A percentile compares a stretch with the other conserved stretches of the same genome.
Evolutionary conservation across 164 flowering plant genomes (phyloP).

Genomic region (Tetrastigma voinierianum): DNA sequence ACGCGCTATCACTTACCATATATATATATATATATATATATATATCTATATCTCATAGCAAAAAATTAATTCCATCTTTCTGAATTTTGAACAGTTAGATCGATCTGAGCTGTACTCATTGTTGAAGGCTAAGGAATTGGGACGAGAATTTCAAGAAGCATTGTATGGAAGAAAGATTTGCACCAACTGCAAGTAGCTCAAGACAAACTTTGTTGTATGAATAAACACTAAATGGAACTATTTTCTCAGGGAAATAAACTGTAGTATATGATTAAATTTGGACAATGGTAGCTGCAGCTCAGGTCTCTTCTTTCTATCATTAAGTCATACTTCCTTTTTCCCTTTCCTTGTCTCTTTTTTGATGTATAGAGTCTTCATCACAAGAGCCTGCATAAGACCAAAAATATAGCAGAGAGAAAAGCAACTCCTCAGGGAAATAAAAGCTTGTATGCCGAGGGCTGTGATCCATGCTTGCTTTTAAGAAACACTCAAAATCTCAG

Average conservation of each 20-base stretch:
- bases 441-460: neutral
- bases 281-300: too few species aligned
- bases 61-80: too few species aligned
- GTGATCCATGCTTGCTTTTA: too few species aligned
- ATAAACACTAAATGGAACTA: neutral
- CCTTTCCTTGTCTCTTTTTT: neutral
- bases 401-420: conserved; percentile 9
- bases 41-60: too few species aligned
- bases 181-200: neutral
- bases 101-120: too few species aligned
- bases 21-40: too few species aligned
- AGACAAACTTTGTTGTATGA: neutral
- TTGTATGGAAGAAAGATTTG: neutral
- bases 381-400: conserved; percentile 5
- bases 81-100: too few species aligned
- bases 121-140: too few species aligned
- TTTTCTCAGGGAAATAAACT: neutral
- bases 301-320: too few species aligned
- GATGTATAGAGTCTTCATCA: conserved; percentile 1
- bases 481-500: too few species aligned
- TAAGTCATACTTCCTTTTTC: neutral
- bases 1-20: too few species aligned
- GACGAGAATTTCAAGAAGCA: too few species aligned
- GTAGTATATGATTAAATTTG: neutral
- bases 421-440: conserved; percentile 2